Evolutionary conservation across 129 eudicot species (phyloP).

Genomic region (Escallonia rubra): DNA sequence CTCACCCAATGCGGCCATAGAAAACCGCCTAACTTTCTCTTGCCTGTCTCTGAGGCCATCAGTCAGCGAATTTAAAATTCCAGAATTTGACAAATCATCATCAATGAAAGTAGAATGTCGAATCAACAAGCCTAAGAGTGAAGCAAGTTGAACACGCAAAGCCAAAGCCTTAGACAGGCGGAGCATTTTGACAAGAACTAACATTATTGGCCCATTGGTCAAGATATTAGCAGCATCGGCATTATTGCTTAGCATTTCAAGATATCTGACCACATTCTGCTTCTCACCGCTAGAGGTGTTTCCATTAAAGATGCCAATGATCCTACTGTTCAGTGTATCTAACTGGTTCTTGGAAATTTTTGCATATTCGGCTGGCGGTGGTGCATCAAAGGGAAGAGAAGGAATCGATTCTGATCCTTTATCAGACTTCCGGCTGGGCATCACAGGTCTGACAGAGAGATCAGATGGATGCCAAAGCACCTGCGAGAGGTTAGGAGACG

Average conservation of each 20-base stretch:
- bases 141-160: constrained; percentile 81
- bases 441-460: constrained; percentile 95
- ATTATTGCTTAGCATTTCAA: constrained; percentile 78
- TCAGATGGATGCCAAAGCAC: constrained; percentile 98
- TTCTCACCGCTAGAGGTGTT: constrained; percentile 67
- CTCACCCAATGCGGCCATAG: constrained; percentile 98
- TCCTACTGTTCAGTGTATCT: constrained; percentile 46
- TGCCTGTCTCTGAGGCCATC: constrained; percentile 91
- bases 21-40: constrained; percentile 93
- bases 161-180: constrained; percentile 81
- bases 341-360: constrained; percentile 70
- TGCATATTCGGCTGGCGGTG: constrained; percentile 56
- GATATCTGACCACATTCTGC: constrained; percentile 79
- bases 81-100: constrained; percentile 83
- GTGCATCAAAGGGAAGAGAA: constrained; percentile 73
- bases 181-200: constrained; percentile 80
- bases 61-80: constrained; percentile 65
- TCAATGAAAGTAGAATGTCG: constrained; percentile 83
- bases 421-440: constrained; percentile 91
- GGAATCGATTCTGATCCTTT: constrained; percentile 55
- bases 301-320: constrained; percentile 55
- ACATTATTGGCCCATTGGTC: constrained; percentile 87
- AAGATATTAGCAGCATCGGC: constrained; percentile 88
- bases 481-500: constrained; percentile 45
- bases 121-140: constrained; percentile 81